These are phyloP conservation scores for Tilletia setariae DNA, from an alignment of 1,284 basidiomycete genomes.

Conservation along the genomic window DNA sequence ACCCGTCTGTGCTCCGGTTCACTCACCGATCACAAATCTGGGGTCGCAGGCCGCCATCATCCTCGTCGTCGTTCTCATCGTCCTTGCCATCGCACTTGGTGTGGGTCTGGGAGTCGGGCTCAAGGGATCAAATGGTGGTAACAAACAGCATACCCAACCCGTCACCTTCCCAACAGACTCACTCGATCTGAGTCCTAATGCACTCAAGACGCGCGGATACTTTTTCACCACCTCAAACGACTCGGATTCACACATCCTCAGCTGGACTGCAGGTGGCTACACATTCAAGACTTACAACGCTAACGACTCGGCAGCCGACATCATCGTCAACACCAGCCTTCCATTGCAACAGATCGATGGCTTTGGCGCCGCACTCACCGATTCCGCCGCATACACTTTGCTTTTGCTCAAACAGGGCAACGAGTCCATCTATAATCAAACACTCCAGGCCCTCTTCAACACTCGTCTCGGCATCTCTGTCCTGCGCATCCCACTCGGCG, in stretches of 20 bases:
- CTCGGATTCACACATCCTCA: conserved; percentile 17
- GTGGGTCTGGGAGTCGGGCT: conserved; percentile 7
- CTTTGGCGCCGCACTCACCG: conserved; percentile 38
- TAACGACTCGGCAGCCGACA: conserved; percentile 28
- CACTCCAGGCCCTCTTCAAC: conserved; percentile 39
- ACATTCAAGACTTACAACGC: conserved; percentile 8
- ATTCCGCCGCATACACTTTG: conserved; percentile 32
- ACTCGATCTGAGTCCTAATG: background rate
- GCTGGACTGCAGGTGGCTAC: conserved; percentile 25
- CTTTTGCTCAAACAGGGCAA: conserved; percentile 27
- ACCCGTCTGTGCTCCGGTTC: too few species aligned
- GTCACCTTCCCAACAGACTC: conserved; percentile 7
- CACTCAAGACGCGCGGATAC: background rate
- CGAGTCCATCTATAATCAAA: conserved; percentile 23
- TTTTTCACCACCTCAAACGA: background rate
- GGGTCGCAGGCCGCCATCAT: background rate
- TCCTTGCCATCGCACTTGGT: conserved; percentile 9
- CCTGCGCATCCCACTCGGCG: conserved; percentile 33
- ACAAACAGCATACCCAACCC: background rate
- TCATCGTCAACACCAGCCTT: conserved; percentile 30
- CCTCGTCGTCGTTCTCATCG: background rate
- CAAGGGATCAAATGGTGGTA: background rate
- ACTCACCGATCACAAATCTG: too few species aligned
- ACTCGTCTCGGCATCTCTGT: conserved; percentile 32
- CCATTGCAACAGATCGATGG: conserved; percentile 32